Conservation (phyloP, 2,329 filamentous ascomycete genomes). For the Talaromyces pinophilus region DNA sequence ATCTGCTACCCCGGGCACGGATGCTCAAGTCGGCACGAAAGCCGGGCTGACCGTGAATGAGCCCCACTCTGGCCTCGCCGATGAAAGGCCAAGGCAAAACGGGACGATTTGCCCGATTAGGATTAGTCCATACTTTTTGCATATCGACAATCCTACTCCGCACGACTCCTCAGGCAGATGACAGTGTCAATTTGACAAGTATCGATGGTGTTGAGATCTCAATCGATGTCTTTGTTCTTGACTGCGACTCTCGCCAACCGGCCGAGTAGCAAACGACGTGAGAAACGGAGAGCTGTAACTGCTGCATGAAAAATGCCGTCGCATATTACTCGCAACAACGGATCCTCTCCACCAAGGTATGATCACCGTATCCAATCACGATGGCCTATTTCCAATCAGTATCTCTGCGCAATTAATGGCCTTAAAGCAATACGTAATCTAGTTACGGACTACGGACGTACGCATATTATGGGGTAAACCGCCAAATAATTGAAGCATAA, state of each 20-base stretch:
- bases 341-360: neutral
- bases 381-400: neutral
- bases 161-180: neutral
- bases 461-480: neutral
- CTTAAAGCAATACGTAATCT: neutral
- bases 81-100: slow-evolving; percentile 8
- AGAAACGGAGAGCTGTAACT: neutral
- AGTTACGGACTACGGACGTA: neutral
- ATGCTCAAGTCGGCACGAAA: slow-evolving; percentile 15
- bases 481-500: neutral
- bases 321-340: neutral
- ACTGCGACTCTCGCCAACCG: too few species aligned
- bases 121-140: neutral
- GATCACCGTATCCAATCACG: neutral
- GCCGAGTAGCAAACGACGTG: neutral
- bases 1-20: slow-evolving; percentile 2
- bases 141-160: neutral
- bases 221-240: neutral
- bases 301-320: neutral
- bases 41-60: neutral
- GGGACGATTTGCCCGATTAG: neutral
- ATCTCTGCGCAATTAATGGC: neutral
- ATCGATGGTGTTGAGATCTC: neutral
- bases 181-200: neutral
- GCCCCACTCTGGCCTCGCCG: neutral